Conservation (phyloP, 2,329 filamentous ascomycete genomes). For the Pyricularia pennisetigena region DNA sequence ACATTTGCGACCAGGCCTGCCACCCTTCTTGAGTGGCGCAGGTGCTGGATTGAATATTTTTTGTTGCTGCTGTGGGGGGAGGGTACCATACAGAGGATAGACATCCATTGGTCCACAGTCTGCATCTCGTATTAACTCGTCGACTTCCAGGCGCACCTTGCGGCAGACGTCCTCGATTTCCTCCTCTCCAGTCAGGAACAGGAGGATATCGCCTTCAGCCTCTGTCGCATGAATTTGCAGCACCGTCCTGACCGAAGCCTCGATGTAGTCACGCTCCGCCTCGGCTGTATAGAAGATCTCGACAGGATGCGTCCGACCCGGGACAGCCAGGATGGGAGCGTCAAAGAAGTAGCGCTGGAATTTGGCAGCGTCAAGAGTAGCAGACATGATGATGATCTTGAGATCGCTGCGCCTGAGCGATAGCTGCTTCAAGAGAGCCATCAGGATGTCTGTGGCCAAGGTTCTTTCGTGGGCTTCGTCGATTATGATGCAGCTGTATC, state of each 20-base stretch:
- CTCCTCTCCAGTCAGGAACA: constrained; percentile 96
- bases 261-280: constrained; percentile 91
- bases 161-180: constrained; percentile 95
- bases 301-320: constrained; percentile 89
- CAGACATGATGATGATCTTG: constrained; percentile 99
- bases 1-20: constrained; percentile 82
- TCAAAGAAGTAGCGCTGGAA: constrained; percentile 97
- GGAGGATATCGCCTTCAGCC: constrained; percentile 79
- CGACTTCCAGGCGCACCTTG: constrained; percentile 82
- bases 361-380: constrained; percentile 93
- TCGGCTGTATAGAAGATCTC: constrained; percentile 98
- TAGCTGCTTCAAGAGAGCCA: constrained; percentile 91
- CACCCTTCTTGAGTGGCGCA: constrained; percentile 58
- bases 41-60: constrained; percentile 90
- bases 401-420: constrained; percentile 73
- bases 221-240: constrained; percentile 94
- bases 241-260: constrained; percentile 88
- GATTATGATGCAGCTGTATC: constrained; percentile 96
- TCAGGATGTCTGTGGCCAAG: constrained; percentile 91
- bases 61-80: constrained; percentile 89
- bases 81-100: constrained; percentile 87
- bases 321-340: constrained; percentile 85
- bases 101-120: constrained; percentile 83
- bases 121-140: constrained; percentile 85
- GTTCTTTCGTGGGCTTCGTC: constrained; percentile 98